These are phyloP conservation scores for Xylaria sp. DNA, from an alignment of 2,329 filamentous ascomycete species.

Conservation along the genomic window DNA sequence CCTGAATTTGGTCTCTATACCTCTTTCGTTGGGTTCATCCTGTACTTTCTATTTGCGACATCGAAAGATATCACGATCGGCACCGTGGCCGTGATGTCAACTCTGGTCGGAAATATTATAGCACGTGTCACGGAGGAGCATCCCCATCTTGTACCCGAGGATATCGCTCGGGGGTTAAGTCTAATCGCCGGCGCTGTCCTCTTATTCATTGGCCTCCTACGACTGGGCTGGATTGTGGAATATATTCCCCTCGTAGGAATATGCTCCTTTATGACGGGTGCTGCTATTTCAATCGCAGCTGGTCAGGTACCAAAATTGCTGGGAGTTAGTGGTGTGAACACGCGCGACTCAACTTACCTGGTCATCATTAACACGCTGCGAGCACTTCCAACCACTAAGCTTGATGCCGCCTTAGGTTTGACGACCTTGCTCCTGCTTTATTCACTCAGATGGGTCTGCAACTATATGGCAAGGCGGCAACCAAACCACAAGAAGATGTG, in stretches of 20 bases:
- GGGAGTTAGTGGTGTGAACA: slow-evolving; percentile 62
- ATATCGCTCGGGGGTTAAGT: slow-evolving; percentile 60
- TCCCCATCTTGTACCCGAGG: slow-evolving; percentile 54
- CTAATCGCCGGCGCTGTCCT: slow-evolving; percentile 61
- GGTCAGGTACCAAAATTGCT: slow-evolving; percentile 63
- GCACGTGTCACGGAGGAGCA: slow-evolving; percentile 52
- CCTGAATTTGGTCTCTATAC: slow-evolving; percentile 61
- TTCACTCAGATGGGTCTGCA: slow-evolving; percentile 70
- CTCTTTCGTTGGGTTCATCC: slow-evolving; percentile 52
- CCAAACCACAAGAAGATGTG: slow-evolving; percentile 74
- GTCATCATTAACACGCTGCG: slow-evolving; percentile 64
- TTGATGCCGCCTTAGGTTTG: slow-evolving; percentile 80
- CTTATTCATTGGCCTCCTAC: slow-evolving; percentile 60
- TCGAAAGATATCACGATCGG: slow-evolving; percentile 80
- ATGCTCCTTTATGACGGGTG: too few relatives aligned
- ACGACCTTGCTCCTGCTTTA: slow-evolving; percentile 76
- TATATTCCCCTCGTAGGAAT: slow-evolving; percentile 60
- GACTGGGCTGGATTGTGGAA: slow-evolving; percentile 65
- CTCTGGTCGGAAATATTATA: slow-evolving; percentile 62
- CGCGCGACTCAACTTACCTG: slow-evolving; percentile 58
- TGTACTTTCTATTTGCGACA: slow-evolving; percentile 54
- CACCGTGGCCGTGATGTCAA: slow-evolving; percentile 65
- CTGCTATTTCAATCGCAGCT: slow-evolving; percentile 60
- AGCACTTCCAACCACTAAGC: slow-evolving; percentile 58
- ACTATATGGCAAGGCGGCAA: slow-evolving; percentile 70